Evolutionary conservation across 176 grass and related monocot genomes (phyloP), one percentile per base, ranked within the genome.

Genomic region (Cenchrus fungigraminus): DNA sequence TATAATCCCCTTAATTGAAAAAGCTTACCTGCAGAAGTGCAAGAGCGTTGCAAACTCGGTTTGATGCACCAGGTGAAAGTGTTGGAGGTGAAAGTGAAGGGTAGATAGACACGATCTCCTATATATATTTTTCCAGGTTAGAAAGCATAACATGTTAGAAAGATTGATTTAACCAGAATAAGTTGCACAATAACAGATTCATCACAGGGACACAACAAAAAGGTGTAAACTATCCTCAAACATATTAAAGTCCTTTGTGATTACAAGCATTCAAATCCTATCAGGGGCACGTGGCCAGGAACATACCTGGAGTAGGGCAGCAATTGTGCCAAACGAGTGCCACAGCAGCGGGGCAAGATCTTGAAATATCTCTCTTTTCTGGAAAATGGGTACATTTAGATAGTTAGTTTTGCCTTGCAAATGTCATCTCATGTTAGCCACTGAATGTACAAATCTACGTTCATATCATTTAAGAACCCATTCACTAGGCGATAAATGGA

Each of bases 81-180:
- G 94, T 96, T 53, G 97, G 94, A 51, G 94, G 93, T 65, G 97
- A 99, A 84, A 99, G 93, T 74, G 90, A 86, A 66, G 91, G 94
- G 78, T 99, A 99, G 79, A 96, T 96, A 34, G 94, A 99, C 55
- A 99, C 92, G 44, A 99, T 99, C 72, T 99, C 97, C 94, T 99
- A 88, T 25, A 75, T 40, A 73, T 40, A 73, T 68, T 9, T 75
- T 80, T 31, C 46, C 85, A 87, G 83, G 45, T 87, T 77, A 15
- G 31, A 25, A 74, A 68, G 79, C 17, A 71, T 11, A 76, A 9
- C 4, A 80, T 15, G 25, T 80, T 64, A 87, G 25, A 52, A 69
- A 84, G 22, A 83, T 47, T 79, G 43, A 12, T 2, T 55, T 19
- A 75, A 71, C 47, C n/a, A 20, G 9, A 76, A 76, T 7, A 77